Evolutionary conservation across 2,329 filamentous ascomycete species (phyloP).

Genomic region (Claviceps sp.): DNA sequence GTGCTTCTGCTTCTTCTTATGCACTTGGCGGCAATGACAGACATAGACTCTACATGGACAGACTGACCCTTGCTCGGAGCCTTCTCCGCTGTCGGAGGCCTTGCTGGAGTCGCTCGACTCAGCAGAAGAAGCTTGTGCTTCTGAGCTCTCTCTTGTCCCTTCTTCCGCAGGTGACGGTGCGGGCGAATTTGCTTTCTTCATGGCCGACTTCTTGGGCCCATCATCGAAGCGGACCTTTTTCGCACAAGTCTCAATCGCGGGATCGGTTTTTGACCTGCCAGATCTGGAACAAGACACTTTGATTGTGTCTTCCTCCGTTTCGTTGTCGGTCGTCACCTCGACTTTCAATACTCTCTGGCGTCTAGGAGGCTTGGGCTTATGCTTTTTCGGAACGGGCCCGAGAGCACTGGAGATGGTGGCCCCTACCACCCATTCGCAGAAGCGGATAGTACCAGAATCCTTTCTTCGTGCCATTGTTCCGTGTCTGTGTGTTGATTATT

Average conservation of each 20-base stretch:
- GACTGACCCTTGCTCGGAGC: constrained; percentile 21
- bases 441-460: constrained; percentile 2
- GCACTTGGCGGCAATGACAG: constrained; percentile 7
- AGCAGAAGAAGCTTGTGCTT: constrained; percentile 6
- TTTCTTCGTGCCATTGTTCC: not conserved
- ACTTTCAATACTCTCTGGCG: constrained; percentile 23
- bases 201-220: constrained; percentile 20
- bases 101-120: constrained; percentile 11
- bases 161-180: constrained; percentile 4
- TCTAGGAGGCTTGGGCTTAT: constrained; percentile 13
- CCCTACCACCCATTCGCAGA: constrained; percentile 30
- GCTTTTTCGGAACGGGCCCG: constrained; percentile 14
- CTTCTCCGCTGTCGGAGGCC: constrained; percentile 13
- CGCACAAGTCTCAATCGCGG: constrained; percentile 4
- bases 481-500: not conserved
- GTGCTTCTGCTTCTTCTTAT: not conserved
- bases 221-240: constrained; percentile 33
- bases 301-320: constrained; percentile 34
- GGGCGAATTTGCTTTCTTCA: constrained; percentile 19
- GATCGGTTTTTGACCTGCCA: constrained; percentile 7
- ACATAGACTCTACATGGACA: constrained; percentile 16
- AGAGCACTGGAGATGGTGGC: constrained; percentile 20
- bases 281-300: constrained; percentile 34
- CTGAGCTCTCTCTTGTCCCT: constrained; percentile 1
- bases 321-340: constrained; percentile 36